Evolutionary conservation across 306 rosid species (phyloP).

Genomic region (Quercus agrifolia): DNA sequence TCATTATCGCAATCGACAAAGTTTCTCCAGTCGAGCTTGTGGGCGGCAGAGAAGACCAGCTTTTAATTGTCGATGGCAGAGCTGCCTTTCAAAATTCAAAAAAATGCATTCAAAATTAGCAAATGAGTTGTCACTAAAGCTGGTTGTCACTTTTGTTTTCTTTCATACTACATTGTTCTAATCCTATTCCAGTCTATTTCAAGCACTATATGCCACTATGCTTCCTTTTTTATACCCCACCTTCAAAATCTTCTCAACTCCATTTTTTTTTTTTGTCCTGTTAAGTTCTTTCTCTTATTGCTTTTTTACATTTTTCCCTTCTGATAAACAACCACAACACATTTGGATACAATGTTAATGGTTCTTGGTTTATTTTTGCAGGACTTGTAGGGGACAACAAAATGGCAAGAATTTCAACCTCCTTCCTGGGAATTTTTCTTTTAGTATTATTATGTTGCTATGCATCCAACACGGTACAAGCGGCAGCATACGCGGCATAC

Average conservation of each 20-base stretch:
- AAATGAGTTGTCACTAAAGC: too few relatives aligned
- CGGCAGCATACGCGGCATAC: neutral
- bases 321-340: neutral
- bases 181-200: neutral
- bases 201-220: neutral
- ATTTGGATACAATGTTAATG: neutral
- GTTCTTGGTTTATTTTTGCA: neutral
- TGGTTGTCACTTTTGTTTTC: too few relatives aligned
- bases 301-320: neutral
- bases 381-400: neutral
- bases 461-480: neutral
- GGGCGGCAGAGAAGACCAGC: too few relatives aligned
- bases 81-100: too few relatives aligned
- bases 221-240: neutral
- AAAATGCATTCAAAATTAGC: too few relatives aligned
- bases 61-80: too few relatives aligned
- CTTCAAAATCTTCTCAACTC: neutral
- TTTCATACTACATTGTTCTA: too few relatives aligned
- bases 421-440: neutral
- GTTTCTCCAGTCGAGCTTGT: too few relatives aligned
- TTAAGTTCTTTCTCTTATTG: neutral
- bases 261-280: neutral
- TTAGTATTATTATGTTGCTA: conserved; percentile 1
- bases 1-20: too few relatives aligned
- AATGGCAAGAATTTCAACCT: neutral